phyloP scores from a whole-genome alignment of 345 rosid species.

The Rhizophora mangle region DNA sequence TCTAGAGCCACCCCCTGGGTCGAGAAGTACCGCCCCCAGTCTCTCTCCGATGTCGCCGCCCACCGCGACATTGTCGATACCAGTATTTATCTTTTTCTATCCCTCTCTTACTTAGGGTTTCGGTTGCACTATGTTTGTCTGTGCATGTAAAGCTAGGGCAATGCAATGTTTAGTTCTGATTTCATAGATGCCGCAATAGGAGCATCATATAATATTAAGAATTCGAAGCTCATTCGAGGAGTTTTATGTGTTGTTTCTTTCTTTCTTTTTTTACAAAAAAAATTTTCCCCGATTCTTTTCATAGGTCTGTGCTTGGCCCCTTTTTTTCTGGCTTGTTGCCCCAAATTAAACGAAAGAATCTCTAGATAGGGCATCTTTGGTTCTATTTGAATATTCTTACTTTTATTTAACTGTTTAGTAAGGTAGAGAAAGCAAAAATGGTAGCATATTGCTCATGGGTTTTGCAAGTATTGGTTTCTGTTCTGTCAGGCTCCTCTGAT shows the following conservation, averaged over 20 bases:
- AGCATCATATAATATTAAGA: too few species aligned
- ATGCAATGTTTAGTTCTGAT: neutral
- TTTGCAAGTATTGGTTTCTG: neutral
- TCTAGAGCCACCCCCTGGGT: constrained; percentile 85
- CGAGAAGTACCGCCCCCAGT: constrained; percentile 93
- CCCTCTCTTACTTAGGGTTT: constrained; percentile 11
- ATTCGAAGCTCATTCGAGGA: too few species aligned
- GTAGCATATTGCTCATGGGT: neutral
- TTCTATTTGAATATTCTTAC: too few species aligned
- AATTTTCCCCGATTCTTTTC: too few species aligned
- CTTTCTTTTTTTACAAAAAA: too few species aligned
- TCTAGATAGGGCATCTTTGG: too few species aligned
- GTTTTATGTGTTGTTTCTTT: too few species aligned
- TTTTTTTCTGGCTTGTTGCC: too few species aligned
- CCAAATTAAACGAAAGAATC: too few species aligned
- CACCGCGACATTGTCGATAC: constrained; percentile 98
- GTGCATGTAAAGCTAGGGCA: neutral
- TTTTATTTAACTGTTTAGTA: too few species aligned
- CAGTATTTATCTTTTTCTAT: constrained; percentile 40
- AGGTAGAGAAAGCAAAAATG: too few species aligned
- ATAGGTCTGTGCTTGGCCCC: too few species aligned
- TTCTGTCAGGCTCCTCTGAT: neutral
- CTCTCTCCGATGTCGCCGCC: constrained; percentile 93
- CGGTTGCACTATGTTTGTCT: neutral
- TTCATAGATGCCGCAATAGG: neutral